Conservation (phyloP, 306 rosid genomes). For the Glycine soja region DNA sequence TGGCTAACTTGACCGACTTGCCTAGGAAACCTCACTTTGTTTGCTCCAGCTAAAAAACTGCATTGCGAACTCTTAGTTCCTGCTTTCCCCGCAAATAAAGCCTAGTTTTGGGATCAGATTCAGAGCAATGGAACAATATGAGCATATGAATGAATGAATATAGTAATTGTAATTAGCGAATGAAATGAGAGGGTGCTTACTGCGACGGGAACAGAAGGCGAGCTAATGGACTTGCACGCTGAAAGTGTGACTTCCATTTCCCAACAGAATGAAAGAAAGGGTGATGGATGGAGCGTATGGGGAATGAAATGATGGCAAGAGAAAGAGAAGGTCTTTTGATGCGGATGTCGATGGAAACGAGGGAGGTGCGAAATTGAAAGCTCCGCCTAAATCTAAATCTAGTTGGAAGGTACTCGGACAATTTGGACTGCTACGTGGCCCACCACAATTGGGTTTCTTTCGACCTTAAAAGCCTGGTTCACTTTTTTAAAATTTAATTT, state of each 20-base stretch:
- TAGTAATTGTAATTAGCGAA: not conserved
- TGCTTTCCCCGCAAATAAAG: constrained; percentile 60
- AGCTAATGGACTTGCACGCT: constrained; percentile 55
- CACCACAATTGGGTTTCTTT: not conserved
- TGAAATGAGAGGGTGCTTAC: constrained; percentile 47
- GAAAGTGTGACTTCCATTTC: constrained; percentile 78
- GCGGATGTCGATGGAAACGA: constrained; percentile 30
- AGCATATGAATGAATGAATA: not conserved
- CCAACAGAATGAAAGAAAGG: constrained; percentile 2
- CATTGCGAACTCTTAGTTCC: constrained; percentile 75
- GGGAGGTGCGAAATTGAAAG: constrained; percentile 31
- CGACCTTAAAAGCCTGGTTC: no score
- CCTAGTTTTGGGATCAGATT: constrained; percentile 45
- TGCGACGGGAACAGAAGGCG: constrained; percentile 61
- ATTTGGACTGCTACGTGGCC: constrained; percentile 14
- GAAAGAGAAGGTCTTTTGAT: not conserved
- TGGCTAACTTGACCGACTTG: constrained; percentile 47
- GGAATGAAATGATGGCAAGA: not conserved
- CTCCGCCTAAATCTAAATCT: constrained; percentile 36
- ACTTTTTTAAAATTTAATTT: no score
- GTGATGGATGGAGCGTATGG: not conserved
- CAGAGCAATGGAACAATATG: no score
- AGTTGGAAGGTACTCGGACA: not conserved
- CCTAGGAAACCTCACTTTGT: constrained; percentile 59
- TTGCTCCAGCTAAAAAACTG: constrained; percentile 62